Percentiles rank a stretch among this genome's conserved stretches.
These are phyloP conservation scores for Acer saccharum DNA, from an alignment of 345 rosid species.

Conservation along the genomic window DNA sequence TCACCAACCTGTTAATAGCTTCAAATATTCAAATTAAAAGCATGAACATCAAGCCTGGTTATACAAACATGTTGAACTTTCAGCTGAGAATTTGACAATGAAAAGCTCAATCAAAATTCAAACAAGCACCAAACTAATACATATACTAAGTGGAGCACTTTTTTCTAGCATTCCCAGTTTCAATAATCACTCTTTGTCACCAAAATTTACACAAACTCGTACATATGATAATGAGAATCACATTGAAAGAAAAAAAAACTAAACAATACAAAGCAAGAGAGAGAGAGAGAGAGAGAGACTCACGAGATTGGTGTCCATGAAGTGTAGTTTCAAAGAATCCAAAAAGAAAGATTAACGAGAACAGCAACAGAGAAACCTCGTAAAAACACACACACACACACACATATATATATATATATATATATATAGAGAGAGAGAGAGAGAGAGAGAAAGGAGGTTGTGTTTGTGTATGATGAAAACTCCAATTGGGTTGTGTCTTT, in stretches of 20 bases:
- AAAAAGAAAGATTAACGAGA: not conserved
- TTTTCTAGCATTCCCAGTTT: not conserved
- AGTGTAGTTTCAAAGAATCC: not conserved
- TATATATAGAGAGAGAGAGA: not conserved
- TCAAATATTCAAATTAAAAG: not conserved
- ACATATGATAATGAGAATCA: not conserved
- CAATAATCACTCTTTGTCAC: not conserved
- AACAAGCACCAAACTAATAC: not conserved
- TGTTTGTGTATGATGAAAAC: not conserved
- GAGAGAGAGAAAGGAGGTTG: not conserved
- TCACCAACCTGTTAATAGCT: not conserved
- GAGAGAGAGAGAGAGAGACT: not conserved
- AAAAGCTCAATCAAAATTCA: not conserved
- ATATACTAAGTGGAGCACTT: not conserved
- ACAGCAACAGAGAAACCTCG: not conserved
- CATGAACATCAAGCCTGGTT: not conserved
- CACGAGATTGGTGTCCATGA: conserved; percentile 1
- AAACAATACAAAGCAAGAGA: not conserved
- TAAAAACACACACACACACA: not conserved
- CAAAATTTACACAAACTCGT: not conserved
- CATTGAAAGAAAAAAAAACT: not conserved
- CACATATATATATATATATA: too few relatives aligned
- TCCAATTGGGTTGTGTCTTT: not conserved
- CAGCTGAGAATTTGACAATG: not conserved
- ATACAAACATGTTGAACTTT: not conserved